phyloP scores from a whole-genome alignment of 1,139 yeast species.

The Saccharomyces hybrid region DNA sequence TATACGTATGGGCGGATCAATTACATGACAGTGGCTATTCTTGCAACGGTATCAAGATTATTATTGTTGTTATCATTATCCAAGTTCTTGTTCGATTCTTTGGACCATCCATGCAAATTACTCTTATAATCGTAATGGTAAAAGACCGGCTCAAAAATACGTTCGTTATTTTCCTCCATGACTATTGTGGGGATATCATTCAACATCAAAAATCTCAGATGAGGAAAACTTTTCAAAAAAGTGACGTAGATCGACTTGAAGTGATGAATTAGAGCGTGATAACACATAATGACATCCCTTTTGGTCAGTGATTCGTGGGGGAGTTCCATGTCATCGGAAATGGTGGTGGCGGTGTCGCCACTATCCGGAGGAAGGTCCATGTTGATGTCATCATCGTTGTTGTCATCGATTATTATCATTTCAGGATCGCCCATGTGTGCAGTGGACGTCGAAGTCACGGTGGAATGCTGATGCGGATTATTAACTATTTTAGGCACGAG shows the following conservation, averaged over 20 bases:
- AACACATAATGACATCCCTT: conserved; percentile 31
- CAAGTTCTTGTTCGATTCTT: conserved; percentile 5
- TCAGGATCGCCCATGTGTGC: not conserved
- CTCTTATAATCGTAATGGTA: conserved; percentile 29
- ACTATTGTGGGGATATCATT: conserved; percentile 37
- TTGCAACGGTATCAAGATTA: conserved; percentile 14
- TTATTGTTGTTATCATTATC: conserved; percentile 6
- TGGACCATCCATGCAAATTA: conserved; percentile 30
- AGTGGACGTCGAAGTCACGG: not conserved
- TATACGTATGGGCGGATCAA: not conserved
- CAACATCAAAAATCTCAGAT: conserved; percentile 34
- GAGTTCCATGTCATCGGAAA: conserved; percentile 10
- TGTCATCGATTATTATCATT: conserved; percentile 1
- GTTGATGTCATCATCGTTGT: conserved; percentile 1
- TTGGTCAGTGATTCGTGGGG: conserved; percentile 30
- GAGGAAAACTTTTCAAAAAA: conserved; percentile 31
- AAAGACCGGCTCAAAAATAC: conserved; percentile 32
- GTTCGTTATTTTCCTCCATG: conserved; percentile 24
- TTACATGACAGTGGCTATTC: conserved; percentile 18
- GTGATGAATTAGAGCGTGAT: conserved; percentile 36
- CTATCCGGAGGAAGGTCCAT: conserved; percentile 2
- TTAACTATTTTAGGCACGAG: conserved; percentile 8
- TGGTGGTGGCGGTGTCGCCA: not conserved
- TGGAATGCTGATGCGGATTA: not conserved
- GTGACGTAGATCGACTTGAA: conserved; percentile 33